Evolutionary conservation across 2,329 filamentous ascomycete genomes (phyloP).

Genomic region (Beauveria rudraprayagi): DNA sequence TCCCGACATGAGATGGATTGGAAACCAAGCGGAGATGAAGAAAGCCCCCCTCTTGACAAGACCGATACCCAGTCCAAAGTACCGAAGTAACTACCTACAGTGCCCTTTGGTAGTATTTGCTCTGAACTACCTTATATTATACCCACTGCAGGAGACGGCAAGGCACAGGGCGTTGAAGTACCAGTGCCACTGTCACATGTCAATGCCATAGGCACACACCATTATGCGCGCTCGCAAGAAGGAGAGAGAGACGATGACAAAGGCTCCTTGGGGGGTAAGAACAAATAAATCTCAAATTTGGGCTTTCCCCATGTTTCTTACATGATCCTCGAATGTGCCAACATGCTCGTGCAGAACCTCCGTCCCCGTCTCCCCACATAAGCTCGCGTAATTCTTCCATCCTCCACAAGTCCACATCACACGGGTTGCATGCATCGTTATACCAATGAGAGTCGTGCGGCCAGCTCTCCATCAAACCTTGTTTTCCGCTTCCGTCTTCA

Average conservation of each 20-base stretch:
- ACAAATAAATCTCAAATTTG: neutral
- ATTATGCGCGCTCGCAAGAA: neutral
- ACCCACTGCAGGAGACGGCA: too few relatives aligned
- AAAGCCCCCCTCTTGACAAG: too few relatives aligned
- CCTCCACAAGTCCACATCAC: neutral
- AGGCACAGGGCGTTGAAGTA: neutral
- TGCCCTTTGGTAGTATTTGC: too few relatives aligned
- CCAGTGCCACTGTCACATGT: neutral
- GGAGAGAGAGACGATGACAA: neutral
- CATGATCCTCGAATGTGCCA: neutral
- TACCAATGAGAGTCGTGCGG: constrained; percentile 2
- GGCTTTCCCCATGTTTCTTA: neutral
- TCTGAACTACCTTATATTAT: too few relatives aligned
- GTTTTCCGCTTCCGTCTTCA: neutral
- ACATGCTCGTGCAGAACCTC: neutral
- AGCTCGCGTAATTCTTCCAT: neutral
- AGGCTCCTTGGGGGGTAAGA: neutral
- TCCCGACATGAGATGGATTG: too few relatives aligned
- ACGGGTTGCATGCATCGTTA: neutral
- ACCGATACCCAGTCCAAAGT: too few relatives aligned
- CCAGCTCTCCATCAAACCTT: neutral
- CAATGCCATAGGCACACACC: neutral
- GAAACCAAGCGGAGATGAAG: too few relatives aligned
- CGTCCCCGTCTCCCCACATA: constrained; percentile 3
- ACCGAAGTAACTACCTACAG: too few relatives aligned